Evolutionary conservation across 2,329 filamentous ascomycete genomes (phyloP).

Genomic region (Truncatella angustata): DNA sequence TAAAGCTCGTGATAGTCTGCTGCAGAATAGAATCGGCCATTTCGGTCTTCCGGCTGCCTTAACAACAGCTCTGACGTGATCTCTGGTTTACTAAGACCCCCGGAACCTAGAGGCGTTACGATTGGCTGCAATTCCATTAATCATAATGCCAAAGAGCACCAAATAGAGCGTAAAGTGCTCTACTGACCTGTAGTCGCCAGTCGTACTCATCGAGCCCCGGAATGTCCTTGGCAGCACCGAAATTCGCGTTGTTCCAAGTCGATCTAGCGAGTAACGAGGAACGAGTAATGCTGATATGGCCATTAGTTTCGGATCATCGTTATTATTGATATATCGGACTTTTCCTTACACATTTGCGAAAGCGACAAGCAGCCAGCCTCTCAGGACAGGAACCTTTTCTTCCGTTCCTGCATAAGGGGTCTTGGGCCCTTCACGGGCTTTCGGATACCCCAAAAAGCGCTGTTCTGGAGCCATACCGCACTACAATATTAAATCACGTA

Average conservation of each 20-base stretch:
- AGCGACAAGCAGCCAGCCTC: slow-evolving; percentile 62
- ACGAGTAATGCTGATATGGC: slow-evolving; percentile 51
- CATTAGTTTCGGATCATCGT: slow-evolving; percentile 2
- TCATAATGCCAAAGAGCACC: no score
- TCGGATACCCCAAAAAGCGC: slow-evolving; percentile 28
- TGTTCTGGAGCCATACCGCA: slow-evolving; percentile 18
- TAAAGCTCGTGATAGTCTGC: slow-evolving; percentile 78
- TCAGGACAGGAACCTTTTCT: slow-evolving; percentile 67
- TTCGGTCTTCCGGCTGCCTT: slow-evolving; percentile 37
- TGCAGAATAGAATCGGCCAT: slow-evolving; percentile 63
- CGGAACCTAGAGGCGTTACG: slow-evolving; percentile 49
- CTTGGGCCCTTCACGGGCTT: slow-evolving; percentile 25
- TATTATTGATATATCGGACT: neutral
- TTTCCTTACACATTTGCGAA: slow-evolving; percentile 58
- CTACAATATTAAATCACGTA: no score
- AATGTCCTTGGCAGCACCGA: slow-evolving; percentile 46
- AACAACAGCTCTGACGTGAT: slow-evolving; percentile 40
- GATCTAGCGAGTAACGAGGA: slow-evolving; percentile 60
- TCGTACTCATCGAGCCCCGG: slow-evolving; percentile 42
- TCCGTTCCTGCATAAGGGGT: slow-evolving; percentile 43
- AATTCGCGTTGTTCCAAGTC: slow-evolving; percentile 69
- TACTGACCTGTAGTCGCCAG: slow-evolving; percentile 47
- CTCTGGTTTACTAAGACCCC: slow-evolving; percentile 31
- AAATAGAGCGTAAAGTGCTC: no score
- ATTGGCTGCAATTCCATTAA: slow-evolving; percentile 48